Conservation (phyloP, 2,329 filamentous ascomycete genomes). For the Aspergillus proliferans region DNA sequence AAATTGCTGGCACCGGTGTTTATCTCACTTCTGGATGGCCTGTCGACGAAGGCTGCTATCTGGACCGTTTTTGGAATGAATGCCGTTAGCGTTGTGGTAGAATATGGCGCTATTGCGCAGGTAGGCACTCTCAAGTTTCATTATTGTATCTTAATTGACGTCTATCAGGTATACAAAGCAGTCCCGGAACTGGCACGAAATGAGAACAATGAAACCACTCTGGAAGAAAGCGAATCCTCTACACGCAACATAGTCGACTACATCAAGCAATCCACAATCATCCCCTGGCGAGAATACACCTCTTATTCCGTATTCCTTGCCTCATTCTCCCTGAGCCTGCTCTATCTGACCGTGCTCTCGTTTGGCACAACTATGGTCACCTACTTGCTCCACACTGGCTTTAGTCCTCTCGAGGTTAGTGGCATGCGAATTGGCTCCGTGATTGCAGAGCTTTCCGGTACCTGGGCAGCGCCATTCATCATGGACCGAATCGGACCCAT, state of each 20-base stretch:
- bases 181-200: conserved; percentile 14
- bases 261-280: background rate
- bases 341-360: conserved; percentile 52
- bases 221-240: background rate
- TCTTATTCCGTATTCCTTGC: conserved; percentile 33
- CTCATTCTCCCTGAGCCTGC: conserved; percentile 45
- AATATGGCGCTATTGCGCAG: conserved; percentile 37
- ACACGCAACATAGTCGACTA: background rate
- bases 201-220: background rate
- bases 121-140: conserved; percentile 11
- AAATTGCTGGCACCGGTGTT: conserved; percentile 51
- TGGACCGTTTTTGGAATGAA: conserved; percentile 43
- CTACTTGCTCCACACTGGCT: conserved; percentile 47
- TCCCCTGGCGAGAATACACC: conserved; percentile 24
- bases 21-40: conserved; percentile 43
- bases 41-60: conserved; percentile 42
- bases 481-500: conserved; percentile 52
- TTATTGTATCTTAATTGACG: background rate
- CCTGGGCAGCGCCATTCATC: conserved; percentile 46
- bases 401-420: conserved; percentile 44
- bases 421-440: conserved; percentile 43
- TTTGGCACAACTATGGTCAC: conserved; percentile 53
- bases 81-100: conserved; percentile 31
- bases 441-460: conserved; percentile 49
- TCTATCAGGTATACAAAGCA: conserved; percentile 12